phyloP scores from a whole-genome alignment of 257 asterid species.

The Gentiana straminea region DNA sequence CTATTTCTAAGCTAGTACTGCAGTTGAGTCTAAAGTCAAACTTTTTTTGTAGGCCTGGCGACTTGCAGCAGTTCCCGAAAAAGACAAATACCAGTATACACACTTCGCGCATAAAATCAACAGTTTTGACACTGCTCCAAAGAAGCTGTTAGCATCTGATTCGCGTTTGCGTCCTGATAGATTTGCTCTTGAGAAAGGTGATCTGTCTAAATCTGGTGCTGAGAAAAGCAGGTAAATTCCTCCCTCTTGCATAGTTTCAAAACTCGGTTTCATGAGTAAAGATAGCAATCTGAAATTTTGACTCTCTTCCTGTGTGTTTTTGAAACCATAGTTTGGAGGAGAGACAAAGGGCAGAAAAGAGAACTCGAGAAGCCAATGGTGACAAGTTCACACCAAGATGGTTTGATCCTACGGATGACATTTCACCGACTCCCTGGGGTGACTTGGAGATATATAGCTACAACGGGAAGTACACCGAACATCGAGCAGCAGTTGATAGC shows the following conservation, averaged over 20 bases:
- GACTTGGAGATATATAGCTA: slow-evolving; percentile 68
- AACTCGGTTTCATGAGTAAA: no score
- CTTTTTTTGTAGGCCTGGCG: slow-evolving; percentile 57
- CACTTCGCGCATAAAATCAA: slow-evolving; percentile 87
- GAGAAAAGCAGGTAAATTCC: slow-evolving; percentile 81
- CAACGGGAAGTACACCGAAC: slow-evolving; percentile 65
- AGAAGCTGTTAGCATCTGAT: slow-evolving; percentile 82
- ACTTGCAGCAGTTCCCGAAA: slow-evolving; percentile 55
- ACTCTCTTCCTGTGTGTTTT: not conserved
- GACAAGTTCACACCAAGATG: slow-evolving; percentile 65
- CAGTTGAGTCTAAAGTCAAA: not conserved
- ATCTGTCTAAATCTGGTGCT: slow-evolving; percentile 76
- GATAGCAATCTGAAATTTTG: not conserved
- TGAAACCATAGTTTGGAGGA: slow-evolving; percentile 62
- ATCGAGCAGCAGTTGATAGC: slow-evolving; percentile 47
- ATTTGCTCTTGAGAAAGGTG: slow-evolving; percentile 95
- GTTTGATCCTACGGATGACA: slow-evolving; percentile 72
- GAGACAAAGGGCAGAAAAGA: slow-evolving; percentile 90
- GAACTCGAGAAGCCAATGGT: slow-evolving; percentile 68
- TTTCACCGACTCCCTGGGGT: slow-evolving; percentile 90
- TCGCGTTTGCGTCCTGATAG: slow-evolving; percentile 98
- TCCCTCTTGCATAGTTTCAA: slow-evolving; percentile 1
- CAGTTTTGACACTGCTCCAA: slow-evolving; percentile 89
- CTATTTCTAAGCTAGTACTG: not conserved
- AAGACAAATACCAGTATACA: slow-evolving; percentile 85